Evolutionary conservation across 176 grass and related monocot species (phyloP), one percentile per base, ranked within the genome.

Genomic region (Juncus effusus): DNA sequence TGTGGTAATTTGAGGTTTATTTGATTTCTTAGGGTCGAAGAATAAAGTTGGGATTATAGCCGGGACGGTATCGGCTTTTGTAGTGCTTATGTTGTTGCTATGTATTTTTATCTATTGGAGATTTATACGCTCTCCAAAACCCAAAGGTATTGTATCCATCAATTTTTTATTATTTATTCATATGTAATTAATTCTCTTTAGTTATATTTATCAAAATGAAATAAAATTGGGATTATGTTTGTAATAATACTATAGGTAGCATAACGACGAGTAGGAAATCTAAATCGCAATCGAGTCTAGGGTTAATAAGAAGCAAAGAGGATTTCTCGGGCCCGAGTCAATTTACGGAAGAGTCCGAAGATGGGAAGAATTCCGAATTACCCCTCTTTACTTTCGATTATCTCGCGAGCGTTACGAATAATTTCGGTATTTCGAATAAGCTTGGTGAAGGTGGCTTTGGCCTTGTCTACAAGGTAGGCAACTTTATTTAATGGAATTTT

Each of bases 361-460:
- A 77, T 36, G 76, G 72, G 53, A 60, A 79, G 41, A 61, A 63
- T 13, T 77, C 64, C 41, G 84, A 96, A 83, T 82, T 96, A 40
- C 87, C 85, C 15, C 54, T 84, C 28, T 68, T 86, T n/a, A 41
- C 72, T 55, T 83, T 96, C 7, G 92, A 86, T 65, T 59, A 6
- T 8, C 11, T 96, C 15, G 58, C 70, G 4, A 59, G 60, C 38
- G 79, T 87, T 60, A 96, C 92, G n/a, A 68, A 69, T 41, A 72
- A 81, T 53, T 96, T 96, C 76, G 78, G 78, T 40, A 0, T 7
- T 38, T 60, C 38, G 42, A 96, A 86, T 81, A 85, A 85, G 67
- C 87, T 96, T 15, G 92, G 92, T 8, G 77, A 91, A 74, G 92
- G 92, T 53, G 92, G 92, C 11, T 96, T 96, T 63, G 92, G 92